Evolutionary conservation across 176 grass and related monocot species (phyloP), one percentile per base, ranked within the genome.

Genomic region (Eragrostis curvula): DNA sequence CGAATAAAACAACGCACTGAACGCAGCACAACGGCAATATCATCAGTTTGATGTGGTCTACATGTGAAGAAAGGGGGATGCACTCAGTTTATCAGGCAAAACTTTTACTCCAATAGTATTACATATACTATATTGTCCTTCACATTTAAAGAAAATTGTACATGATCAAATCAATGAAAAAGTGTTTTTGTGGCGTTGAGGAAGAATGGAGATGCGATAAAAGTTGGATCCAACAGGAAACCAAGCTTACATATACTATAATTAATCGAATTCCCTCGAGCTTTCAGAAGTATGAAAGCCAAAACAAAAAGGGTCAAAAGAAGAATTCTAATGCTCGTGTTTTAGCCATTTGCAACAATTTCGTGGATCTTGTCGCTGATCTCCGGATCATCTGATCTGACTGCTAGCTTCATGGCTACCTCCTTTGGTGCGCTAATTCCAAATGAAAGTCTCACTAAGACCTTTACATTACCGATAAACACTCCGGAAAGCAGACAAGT

Each of bases 361-460:
- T 94, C 91, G 40, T 99, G 96, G 76, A 99, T 99, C 67, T 77
- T 94, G 62, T 95, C 96, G 42, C 93, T 99, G 84, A 96, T 76
- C 44, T 90, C 93, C 24, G 87, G 90, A 47, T 96, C 91, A 43
- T 99, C 93, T 5, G 96, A 96, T 80, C 96, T 91, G 67, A 99
- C 96, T 10, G 93, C 93, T 50, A 99, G 83, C 83, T 99, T 96
- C 96, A 99, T 99, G 29, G 96, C 96, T 24, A 99, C 96, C 79
- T 99, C 93, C 87, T 95, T 99, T 17, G 96, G 89, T 39, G 89
- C 91, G 44, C 89, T 95, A 43, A 99, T 86, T 36, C 96, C 96
- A 28, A 99, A 99, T 66, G 96, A 93, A 2, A 99, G 73, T 63
- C 93, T 88, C 59, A 90, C 96, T 42, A 99, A 71, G 29, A 99